Conservation (phyloP, 768 basidiomycete genomes). For the Calocybe cyanea region DNA sequence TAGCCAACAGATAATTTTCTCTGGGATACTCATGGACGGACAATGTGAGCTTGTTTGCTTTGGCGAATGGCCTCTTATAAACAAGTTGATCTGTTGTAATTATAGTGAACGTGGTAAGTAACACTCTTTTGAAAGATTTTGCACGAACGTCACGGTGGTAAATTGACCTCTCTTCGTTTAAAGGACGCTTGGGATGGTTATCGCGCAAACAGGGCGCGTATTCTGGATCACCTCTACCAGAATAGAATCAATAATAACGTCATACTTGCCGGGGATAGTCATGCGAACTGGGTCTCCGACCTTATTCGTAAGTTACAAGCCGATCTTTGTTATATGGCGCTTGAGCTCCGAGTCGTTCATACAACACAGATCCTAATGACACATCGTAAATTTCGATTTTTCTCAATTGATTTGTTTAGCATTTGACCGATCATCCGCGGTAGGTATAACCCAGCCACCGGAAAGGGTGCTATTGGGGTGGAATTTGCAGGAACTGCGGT, state of each 20-base stretch:
- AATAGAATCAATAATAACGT: conserved; percentile 52
- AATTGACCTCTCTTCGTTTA: not conserved
- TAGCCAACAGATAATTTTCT: conserved; percentile 58
- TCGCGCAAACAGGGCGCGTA: conserved; percentile 47
- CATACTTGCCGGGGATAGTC: conserved; percentile 59
- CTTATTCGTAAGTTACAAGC: conserved; percentile 38
- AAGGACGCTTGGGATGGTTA: conserved; percentile 62
- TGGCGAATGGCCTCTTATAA: not conserved
- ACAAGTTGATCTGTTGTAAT: not conserved
- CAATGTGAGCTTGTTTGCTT: conserved; percentile 24
- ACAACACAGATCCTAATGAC: conserved; percentile 41
- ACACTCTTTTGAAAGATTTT: not conserved
- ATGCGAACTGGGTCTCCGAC: conserved; percentile 61
- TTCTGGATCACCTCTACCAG: conserved; percentile 47
- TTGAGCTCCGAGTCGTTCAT: not conserved
- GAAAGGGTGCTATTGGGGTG: conserved; percentile 49
- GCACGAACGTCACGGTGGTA: conserved; percentile 4
- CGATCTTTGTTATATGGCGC: not conserved
- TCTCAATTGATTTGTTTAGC: not conserved
- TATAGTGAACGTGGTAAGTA: not conserved
- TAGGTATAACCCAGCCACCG: conserved; percentile 47
- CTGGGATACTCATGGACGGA: conserved; percentile 37
- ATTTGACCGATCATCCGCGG: not conserved
- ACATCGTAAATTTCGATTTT: conserved; percentile 31
- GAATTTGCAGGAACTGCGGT: conserved; percentile 64